Base-by-base conservation (phyloP, 2,329 filamentous ascomycete genomes). In the Didymella keratinophila region DNA sequence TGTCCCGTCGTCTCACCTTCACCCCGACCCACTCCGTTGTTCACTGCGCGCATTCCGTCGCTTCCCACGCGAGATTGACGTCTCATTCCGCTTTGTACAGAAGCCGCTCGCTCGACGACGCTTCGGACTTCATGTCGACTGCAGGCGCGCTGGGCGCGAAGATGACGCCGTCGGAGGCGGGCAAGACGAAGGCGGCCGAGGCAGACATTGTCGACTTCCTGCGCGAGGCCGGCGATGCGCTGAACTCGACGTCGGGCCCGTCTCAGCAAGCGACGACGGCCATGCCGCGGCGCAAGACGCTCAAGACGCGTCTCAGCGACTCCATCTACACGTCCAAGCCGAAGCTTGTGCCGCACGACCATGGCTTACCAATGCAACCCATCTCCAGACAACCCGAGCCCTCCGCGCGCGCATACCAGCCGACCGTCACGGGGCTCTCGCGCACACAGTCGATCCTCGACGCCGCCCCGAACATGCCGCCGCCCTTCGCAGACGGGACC, bases 401-500 rank as follows among this genome's bases (percentile, higher is more conserved):
- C 27, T 77, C 74, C 9, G 69, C 70, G 60, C 79, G 81, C 69
- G 78, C 80, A 67, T 84, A 85, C 66, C 78, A 82, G 28, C 76
- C 74, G 39, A 79, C 79, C 18, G 69, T 78, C 48, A 78, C 81
- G 10, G 61, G 60, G 50, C 64, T 78, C 10, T 83, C 82, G 20
- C 76, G 83, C 69, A 73, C 80, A 23, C 74, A 81, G 5, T 85
- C 83, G 1, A 78, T 86, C 28, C 71, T 85, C 37, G 82, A 85
- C 65, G 74, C 73, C 56, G 80, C 79, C 2, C 81, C 81, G 4
- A 77, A 77, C 43, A 80, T 83, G 54, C 79, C 79, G 1, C 88
- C 89, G 50, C 83, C 85, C 84, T 84, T 2, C 1, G 21, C 41
- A 27, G 79, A 82, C 60, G 87, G 90, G 72, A 20, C 45, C 9